Base-by-base conservation (phyloP, 169 alveolate species). In the Eimeria tenella region DNA sequence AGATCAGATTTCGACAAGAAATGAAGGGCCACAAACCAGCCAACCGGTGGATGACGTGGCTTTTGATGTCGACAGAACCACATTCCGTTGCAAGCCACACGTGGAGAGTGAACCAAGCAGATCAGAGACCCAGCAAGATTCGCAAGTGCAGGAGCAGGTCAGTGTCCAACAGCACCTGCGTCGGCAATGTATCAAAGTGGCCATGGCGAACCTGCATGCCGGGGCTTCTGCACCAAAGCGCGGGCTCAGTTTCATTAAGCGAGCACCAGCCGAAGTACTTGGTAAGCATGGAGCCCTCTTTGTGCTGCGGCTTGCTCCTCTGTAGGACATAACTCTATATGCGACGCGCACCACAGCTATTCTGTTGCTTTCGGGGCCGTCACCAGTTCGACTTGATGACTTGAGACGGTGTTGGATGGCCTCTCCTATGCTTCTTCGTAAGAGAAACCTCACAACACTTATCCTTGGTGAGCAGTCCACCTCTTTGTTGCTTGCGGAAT, bases 391-490 rank as follows among this genome's bases (percentile, higher is more conserved):
- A 13, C 31, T 83, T 15, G 90, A 83, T 9, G 90, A 83, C 90
- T 19, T 83, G 75, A 58, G 90, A 17, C 73, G 90, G 23, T 58
- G 77, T 58, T 83, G 90, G 90, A 56, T 83, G 90, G 90, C 90
- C 73, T 21, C 31, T 31, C 90, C 90, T 13, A 17, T 5, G 60
- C 90, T 25, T 49, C 75, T 83, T 4, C 75, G 90, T 0, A 83
- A 60, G 90, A 21, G 90, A 50, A 56, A 83, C 77, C 58, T 83
- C 60, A 55, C 90, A 19, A 42, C 49, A 75, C 62, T 23, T 8
- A 58, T 83, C 60, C 52, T 83, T 21, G 17, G 90, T 83, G 25
- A 60, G 90, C 79, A 58, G 11, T 25, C 49, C 82, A 10, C 17
- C 58, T 23, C 6, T 50, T 31, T 49, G 60, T 5, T 74, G 31